Evolutionary conservation across 164 flowering plant genomes (phyloP), one percentile per base, ranked within the genome.

Genomic region (Amborella trichopoda): DNA sequence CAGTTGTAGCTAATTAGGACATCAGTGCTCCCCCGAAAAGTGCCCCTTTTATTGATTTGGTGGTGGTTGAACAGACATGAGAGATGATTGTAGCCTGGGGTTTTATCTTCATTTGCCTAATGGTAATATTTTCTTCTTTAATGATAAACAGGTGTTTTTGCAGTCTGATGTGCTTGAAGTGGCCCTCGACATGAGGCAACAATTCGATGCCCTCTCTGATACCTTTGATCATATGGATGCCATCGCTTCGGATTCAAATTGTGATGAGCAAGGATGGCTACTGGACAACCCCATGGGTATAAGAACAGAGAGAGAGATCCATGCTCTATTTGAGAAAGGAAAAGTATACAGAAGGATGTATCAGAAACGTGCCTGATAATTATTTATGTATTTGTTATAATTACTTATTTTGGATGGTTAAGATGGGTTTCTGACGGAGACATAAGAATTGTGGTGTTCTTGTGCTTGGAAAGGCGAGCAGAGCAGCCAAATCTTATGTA

Each of bases 221-320:
- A 38, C 28, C 18, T 71, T 81, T 36, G 60, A 73, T 23, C 90
- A 80, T 50, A 53, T 81, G 8, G 65, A 79, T 58, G 33, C 18
- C 17, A 44, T 69, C 26, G 56, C 80, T 40, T 49, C 67, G 6
- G 58, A 36, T 30, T 19, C 69, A 8, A 5, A 20, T 10, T 83
- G 91, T 46, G 94, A 83, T 40, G 19, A 33, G 6, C 71, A 80
- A 4, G 87, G 96, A 44, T 91, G 98, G 96, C 51, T 86, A 42
- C 28, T 76, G 50, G 59, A 46, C 9, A 86, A 81, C 56, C 96
- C 96, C 33, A 67, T 91, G 87, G 96, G 94, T 12, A 86, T 83
- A 55, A 63, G 94, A 60, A 81, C 94, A 0, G 96, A 91, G 55
- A 78, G 98, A 58, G 96, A 91, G 70, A 80, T 91, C 46, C 94